Conservation (phyloP, 2,329 filamentous ascomycete species). For the Fusarium nelsonii region DNA sequence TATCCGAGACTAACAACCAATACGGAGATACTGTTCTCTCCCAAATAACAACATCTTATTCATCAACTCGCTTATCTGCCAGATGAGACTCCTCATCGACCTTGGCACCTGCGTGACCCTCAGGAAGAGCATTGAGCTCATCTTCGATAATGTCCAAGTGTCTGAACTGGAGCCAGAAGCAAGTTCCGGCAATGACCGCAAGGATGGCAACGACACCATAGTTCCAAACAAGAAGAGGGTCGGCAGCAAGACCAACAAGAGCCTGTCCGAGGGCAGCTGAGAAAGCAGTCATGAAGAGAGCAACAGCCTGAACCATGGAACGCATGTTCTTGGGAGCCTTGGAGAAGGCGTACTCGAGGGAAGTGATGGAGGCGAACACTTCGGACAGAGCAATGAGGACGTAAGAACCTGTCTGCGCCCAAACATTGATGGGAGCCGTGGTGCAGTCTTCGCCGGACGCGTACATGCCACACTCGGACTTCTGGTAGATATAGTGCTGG, state of each 20-base stretch:
- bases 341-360: constrained; percentile 80
- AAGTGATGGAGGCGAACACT: constrained; percentile 65
- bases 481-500: constrained; percentile 73
- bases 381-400: constrained; percentile 63
- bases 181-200: constrained; percentile 69
- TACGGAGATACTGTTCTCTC: not conserved
- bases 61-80: constrained; percentile 35
- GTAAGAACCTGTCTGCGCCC: constrained; percentile 66
- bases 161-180: constrained; percentile 77
- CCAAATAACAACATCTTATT: constrained; percentile 4
- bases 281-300: constrained; percentile 77
- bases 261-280: constrained; percentile 76
- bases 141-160: constrained; percentile 74
- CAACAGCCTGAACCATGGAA: constrained; percentile 75
- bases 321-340: constrained; percentile 84
- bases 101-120: constrained; percentile 49
- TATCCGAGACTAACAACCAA: constrained; percentile 4
- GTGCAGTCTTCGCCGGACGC: constrained; percentile 48
- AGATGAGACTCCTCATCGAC: constrained; percentile 41
- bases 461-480: constrained; percentile 67
- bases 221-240: constrained; percentile 80
- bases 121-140: constrained; percentile 69
- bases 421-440: constrained; percentile 67
- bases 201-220: constrained; percentile 76
- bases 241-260: constrained; percentile 57